Evolutionary conservation across 495 filamentous ascomycete genomes (phyloP).

Genomic region (Parachaetomium inaequale): DNA sequence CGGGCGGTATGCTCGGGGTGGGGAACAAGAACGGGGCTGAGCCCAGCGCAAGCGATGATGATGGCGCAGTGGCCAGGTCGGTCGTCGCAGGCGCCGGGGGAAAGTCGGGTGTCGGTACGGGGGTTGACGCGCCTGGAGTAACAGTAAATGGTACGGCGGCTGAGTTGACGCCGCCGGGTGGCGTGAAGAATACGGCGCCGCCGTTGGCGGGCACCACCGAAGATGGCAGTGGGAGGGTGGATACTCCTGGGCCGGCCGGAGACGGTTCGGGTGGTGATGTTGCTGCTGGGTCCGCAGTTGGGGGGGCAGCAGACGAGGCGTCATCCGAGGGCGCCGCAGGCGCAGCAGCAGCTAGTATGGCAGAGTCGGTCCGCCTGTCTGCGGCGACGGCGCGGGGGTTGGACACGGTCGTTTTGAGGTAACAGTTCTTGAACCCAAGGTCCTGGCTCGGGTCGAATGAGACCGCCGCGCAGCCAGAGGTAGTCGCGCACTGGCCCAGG

Average conservation of each 20-base stretch:
- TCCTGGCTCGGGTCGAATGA: slow-evolving; percentile 30
- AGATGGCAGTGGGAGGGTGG: slow-evolving; percentile 14
- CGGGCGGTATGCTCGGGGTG: neutral
- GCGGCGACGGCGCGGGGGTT: slow-evolving; percentile 18
- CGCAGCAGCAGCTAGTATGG: slow-evolving; percentile 20
- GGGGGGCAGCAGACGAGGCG: slow-evolving; percentile 1
- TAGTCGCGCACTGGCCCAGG: slow-evolving; percentile 31
- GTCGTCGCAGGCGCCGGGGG: neutral
- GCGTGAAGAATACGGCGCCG: slow-evolving; percentile 27
- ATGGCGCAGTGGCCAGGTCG: neutral
- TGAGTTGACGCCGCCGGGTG: slow-evolving; percentile 19
- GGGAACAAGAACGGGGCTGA: neutral
- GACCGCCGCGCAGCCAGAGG: slow-evolving; percentile 28
- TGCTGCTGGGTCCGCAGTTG: slow-evolving; percentile 1
- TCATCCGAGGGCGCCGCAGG: neutral
- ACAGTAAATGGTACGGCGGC: neutral
- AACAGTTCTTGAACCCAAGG: slow-evolving; percentile 40
- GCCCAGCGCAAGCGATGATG: neutral
- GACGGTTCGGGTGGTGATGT: neutral
- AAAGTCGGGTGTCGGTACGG: neutral
- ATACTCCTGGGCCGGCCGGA: slow-evolving; percentile 10
- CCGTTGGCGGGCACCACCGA: neutral
- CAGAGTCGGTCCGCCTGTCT: slow-evolving; percentile 31
- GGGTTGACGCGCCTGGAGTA: slow-evolving; percentile 1
- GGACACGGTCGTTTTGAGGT: slow-evolving; percentile 30